These are phyloP conservation scores for Rhododendron ferrugineum DNA, from an alignment of 148 eudicot genomes.

Conservation along the genomic window DNA sequence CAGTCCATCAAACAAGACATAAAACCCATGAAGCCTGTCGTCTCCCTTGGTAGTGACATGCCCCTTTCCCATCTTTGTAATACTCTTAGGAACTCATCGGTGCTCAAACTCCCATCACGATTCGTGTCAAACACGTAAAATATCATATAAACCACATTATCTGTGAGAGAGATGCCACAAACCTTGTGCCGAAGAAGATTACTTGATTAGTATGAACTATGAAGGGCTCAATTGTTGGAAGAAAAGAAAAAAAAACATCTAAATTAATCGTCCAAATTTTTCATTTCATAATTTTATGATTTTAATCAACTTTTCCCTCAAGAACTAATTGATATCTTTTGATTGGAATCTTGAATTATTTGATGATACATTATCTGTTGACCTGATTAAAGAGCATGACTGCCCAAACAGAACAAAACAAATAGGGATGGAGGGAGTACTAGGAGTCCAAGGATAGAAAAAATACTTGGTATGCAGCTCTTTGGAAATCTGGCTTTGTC, in stretches of 20 bases:
- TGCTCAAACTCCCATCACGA: slow-evolving; percentile 70
- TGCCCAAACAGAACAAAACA: not conserved
- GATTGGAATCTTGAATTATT: not conserved
- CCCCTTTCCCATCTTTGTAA: slow-evolving; percentile 52
- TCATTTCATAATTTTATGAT: not conserved
- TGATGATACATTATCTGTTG: not conserved
- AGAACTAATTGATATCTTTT: not conserved
- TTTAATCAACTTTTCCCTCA: not conserved
- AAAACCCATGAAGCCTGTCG: slow-evolving; percentile 34
- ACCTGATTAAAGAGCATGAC: not conserved
- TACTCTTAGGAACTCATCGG: slow-evolving; percentile 76
- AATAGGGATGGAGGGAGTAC: not conserved
- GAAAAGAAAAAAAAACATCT: not conserved
- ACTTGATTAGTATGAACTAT: not conserved
- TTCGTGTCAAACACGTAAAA: slow-evolving; percentile 67
- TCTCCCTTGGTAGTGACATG: slow-evolving; percentile 31
- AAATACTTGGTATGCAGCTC: slow-evolving; percentile 78
- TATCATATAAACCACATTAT: slow-evolving; percentile 68
- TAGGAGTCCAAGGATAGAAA: not conserved
- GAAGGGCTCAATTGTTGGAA: not conserved
- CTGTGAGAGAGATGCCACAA: slow-evolving; percentile 61
- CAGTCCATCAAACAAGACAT: slow-evolving; percentile 66
- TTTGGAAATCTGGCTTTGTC: slow-evolving; percentile 67
- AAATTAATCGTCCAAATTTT: not conserved
- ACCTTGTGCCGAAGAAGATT: slow-evolving; percentile 34